A percentile compares a stretch with the other conserved stretches of the same genome.
Evolutionary conservation across 805 yeast species (phyloP).

Genomic region (Wickerhamiella azymoides): DNA sequence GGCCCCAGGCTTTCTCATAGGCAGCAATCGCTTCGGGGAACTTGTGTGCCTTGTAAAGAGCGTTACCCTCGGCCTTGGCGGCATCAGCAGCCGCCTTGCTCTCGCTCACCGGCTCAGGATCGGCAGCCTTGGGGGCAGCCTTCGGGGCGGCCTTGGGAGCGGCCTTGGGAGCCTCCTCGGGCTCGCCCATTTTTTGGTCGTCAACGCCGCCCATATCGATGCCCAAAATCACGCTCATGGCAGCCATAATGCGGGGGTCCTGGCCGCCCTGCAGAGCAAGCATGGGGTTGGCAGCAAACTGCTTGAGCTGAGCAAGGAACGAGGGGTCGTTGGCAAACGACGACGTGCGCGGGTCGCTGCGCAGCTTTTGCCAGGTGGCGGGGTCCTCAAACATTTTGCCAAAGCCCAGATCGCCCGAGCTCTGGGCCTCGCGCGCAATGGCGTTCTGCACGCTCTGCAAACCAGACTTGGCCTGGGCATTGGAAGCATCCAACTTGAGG

Average conservation of each 20-base stretch:
- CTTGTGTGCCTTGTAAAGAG: constrained; percentile 67
- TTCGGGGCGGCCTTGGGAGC: constrained; percentile 22
- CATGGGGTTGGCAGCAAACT: constrained; percentile 52
- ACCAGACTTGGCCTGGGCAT: constrained; percentile 81
- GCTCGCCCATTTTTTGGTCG: constrained; percentile 19
- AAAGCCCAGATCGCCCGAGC: constrained; percentile 51
- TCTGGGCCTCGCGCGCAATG: constrained; percentile 33
- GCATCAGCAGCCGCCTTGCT: constrained; percentile 28
- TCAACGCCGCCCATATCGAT: constrained; percentile 33
- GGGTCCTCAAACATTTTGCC: constrained; percentile 73
- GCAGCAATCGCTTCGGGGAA: constrained; percentile 86
- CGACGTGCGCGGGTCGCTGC: constrained; percentile 73
- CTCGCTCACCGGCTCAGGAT: constrained; percentile 23
- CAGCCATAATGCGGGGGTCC: constrained; percentile 79
- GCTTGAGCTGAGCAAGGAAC: constrained; percentile 52
- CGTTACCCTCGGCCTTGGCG: constrained; percentile 75
- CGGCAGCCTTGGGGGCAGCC: constrained; percentile 26
- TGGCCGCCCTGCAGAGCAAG: constrained; percentile 45
- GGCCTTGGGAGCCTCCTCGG: constrained; percentile 18
- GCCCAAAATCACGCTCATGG: constrained; percentile 77
- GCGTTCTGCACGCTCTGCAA: constrained; percentile 55
- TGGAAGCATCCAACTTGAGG: constrained; percentile 61
- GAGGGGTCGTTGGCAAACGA: constrained; percentile 79
- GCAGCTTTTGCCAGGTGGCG: constrained; percentile 56
- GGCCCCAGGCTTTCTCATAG: constrained; percentile 77